These are phyloP conservation scores for Bocquillonia castaneifolia DNA, from an alignment of 441 rosid genomes.

Conservation along the genomic window DNA sequence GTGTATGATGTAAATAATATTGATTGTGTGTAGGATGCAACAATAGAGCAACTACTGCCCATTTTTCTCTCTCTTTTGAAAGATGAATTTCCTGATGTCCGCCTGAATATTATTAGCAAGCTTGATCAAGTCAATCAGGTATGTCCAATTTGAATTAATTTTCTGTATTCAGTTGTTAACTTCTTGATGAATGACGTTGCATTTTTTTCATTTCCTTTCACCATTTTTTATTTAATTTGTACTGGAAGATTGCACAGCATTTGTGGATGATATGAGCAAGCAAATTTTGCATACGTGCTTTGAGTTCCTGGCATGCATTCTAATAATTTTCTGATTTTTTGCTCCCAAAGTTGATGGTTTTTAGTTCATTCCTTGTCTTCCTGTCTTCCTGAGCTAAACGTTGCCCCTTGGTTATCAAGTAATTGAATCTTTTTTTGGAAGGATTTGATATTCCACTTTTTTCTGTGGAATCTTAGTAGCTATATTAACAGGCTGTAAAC, in stretches of 20 bases:
- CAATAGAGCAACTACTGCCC: constrained; percentile 91
- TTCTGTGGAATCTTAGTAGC: neutral
- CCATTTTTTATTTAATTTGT: neutral
- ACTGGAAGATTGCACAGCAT: neutral
- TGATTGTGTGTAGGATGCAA: constrained; percentile 66
- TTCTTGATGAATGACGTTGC: constrained; percentile 4
- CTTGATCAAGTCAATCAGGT: constrained; percentile 99
- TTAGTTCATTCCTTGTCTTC: neutral
- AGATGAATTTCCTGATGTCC: constrained; percentile 95
- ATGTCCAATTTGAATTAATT: constrained; percentile 13
- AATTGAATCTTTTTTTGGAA: neutral
- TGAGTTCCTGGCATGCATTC: neutral
- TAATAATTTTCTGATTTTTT: neutral
- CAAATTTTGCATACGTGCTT: neutral
- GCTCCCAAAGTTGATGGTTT: neutral
- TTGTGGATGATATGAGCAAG: neutral
- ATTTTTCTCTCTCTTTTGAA: constrained; percentile 88
- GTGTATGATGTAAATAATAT: neutral
- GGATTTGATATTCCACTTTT: neutral
- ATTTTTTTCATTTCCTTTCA: neutral
- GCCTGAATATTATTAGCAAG: constrained; percentile 92
- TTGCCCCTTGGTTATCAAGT: neutral
- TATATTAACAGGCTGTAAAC: neutral
- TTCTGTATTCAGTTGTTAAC: neutral
- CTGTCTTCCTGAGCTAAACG: neutral